Percentiles rank a stretch among this genome's conserved stretches.
These are phyloP conservation scores for Coleophoma eucalyptorum DNA, from an alignment of 2,329 filamentous ascomycete genomes.

Conservation along the genomic window DNA sequence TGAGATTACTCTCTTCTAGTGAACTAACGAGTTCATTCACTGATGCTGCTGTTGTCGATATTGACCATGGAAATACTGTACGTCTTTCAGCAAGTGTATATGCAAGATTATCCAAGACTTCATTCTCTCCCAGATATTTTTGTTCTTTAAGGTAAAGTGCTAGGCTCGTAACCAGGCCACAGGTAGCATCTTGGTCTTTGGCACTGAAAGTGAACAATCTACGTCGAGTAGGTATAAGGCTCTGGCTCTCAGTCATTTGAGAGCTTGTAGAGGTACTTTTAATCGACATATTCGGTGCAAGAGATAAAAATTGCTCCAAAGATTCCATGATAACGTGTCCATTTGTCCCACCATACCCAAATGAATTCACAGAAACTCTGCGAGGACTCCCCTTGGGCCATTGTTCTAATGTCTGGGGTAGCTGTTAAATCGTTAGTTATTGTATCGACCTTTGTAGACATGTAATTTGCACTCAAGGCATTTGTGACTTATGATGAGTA, in stretches of 20 bases:
- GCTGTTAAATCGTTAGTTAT: constrained; percentile 14
- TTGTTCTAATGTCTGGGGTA: constrained; percentile 4
- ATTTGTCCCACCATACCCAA: constrained; percentile 16
- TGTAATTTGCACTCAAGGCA: not conserved
- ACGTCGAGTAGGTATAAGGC: not conserved
- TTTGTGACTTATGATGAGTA: too few species aligned
- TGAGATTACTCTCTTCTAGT: constrained; percentile 27
- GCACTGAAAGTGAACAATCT: not conserved
- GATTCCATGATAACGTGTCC: constrained; percentile 30
- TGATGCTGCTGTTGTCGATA: not conserved
- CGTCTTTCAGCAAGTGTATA: constrained; percentile 4
- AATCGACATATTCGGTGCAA: not conserved
- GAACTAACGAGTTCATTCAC: constrained; percentile 19
- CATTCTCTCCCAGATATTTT: not conserved
- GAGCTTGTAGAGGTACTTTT: not conserved
- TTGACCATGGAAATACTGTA: constrained; percentile 3
- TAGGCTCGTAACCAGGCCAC: not conserved
- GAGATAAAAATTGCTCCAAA: not conserved
- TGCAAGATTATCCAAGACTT: not conserved
- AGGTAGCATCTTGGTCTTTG: not conserved
- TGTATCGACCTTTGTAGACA: too few species aligned
- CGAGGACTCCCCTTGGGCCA: not conserved
- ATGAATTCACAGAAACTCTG: constrained; percentile 11
- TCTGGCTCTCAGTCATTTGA: not conserved
- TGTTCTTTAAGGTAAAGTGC: not conserved